Evolutionary conservation across 2,329 filamentous ascomycete genomes (phyloP), one percentile per base, ranked within the genome.

Genomic region (Colletotrichum chlorophyti): DNA sequence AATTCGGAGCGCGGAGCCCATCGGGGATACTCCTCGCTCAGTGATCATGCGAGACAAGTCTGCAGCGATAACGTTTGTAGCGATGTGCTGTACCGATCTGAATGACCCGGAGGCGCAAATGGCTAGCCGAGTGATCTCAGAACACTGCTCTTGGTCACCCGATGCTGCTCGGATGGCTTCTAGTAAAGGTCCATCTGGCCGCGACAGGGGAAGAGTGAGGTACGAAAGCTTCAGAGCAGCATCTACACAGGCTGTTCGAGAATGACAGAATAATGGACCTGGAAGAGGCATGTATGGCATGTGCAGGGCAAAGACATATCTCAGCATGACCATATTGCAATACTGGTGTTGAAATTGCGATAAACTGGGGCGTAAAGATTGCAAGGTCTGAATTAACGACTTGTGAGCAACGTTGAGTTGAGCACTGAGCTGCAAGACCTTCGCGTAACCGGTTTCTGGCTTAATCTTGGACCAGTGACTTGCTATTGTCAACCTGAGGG

Each of bases 221-320:
- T 70, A 70, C 10, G 43, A 34, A 4, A 54, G 31, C 9, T 38
- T 27, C 14, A 74, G 60, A 1, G 70, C 65, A 6, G 66, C 70
- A 63, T 81, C 78, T 10, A 80, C 71, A 38, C 75, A 76, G 45
- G 81, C 76, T 51, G 82, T 81, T 19, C 79, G 76, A 0, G 81
- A 83, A 66, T 80, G 84, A 66, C 80, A 81, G 59, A 77, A 83
- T 2, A 73, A 72, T 0, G 80, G 77, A 37, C 82, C 73, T 1
- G 73, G 68, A 10, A 75, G 71, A 7, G 68, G 65, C 21, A 82
- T 72, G 69, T 78, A 78, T 0, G 80, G 79, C 29, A 82, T 78
- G 62, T 88, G 84, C 0, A 88, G 75, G 0, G 78, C 75, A 11
- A 86, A 72, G 62, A 81, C 77, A 64, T 74, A 80, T 15, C 77